Evolutionary conservation across 2,329 filamentous ascomycete genomes (phyloP).

Genomic region (Phyllachora maydis): DNA sequence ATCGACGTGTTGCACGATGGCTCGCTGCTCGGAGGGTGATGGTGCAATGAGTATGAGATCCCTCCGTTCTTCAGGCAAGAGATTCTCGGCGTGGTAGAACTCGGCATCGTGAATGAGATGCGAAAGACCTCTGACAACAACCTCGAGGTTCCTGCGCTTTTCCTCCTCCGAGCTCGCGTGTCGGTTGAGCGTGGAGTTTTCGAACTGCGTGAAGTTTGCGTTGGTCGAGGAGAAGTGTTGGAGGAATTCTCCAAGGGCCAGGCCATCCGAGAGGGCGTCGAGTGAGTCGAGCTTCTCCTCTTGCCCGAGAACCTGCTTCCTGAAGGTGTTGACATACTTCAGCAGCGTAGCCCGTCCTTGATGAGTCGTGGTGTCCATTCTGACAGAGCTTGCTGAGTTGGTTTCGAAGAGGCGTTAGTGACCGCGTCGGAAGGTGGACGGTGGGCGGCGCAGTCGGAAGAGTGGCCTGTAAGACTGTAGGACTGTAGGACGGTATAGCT

Average conservation of each 20-base stretch:
- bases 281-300: constrained; percentile 25
- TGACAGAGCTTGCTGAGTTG: no score
- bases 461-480: no score
- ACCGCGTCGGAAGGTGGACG: no score
- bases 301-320: no score
- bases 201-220: constrained; percentile 31
- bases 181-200: constrained; percentile 28
- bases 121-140: constrained; percentile 68
- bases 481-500: no score
- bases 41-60: no score
- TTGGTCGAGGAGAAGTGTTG: constrained; percentile 32
- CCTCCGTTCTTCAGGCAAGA: no score
- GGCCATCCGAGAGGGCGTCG: constrained; percentile 29
- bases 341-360: constrained; percentile 30
- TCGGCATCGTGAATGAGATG: constrained; percentile 43
- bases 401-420: no score
- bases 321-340: constrained; percentile 31
- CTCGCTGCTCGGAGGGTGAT: constrained; percentile 33
- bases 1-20: constrained; percentile 34
- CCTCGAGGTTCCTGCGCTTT: constrained; percentile 84
- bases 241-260: constrained; percentile 31
- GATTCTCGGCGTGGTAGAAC: constrained; percentile 25
- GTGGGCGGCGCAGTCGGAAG: no score
- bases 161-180: constrained; percentile 21
- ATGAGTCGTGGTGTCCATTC: no score